Evolutionary conservation across 1,284 basidiomycete species (phyloP), one percentile per base, ranked within the genome.

Genomic region (Sporisorium reilianum): DNA sequence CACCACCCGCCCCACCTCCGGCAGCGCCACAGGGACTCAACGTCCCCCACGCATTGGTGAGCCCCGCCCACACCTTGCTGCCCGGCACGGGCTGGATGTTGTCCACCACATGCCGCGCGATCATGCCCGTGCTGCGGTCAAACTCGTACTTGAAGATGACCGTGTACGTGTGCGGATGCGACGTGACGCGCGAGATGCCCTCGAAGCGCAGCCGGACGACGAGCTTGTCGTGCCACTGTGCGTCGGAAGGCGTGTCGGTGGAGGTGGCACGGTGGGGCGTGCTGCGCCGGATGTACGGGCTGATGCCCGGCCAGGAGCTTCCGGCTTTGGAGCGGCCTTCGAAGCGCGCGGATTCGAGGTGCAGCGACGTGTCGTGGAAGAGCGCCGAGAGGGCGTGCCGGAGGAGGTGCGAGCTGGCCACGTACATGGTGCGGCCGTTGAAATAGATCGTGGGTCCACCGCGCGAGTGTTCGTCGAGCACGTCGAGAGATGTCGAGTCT

Each of bases 61-160:
- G 52, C 3, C 69, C 73, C 7, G 68, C 75, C 73, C 71, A 77
- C 4, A 82, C 68, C 40, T 75, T 78, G 49, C 72, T 75, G 5
- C 80, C 80, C 0, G 80, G 79, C 8, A 77, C 74, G 8, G 83
- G 83, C 71, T 81, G 75, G 48, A 84, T 81, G 36, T 79, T 73
- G 60, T 83, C 81, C 18, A 84, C 81, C 22, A 64, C 52, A 50
- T 84, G 83, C 20, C 68, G 58, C 11, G 52, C 63, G 28, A 84
- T 78, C 54, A 64, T 79, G 7, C 82, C 83, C 12, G 81, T 79
- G 1, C 28, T 38, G 1, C 74, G 69, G 49, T 83, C 81, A 46
- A 83, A 79, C 1, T 71, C 71, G 61, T 84, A 84, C 53, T 73
- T 60, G 59, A 82, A 84, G 30, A 84, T 58, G 55, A 82, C 71